Evolutionary conservation across 352 stramenopile species (phyloP).

Genomic region (Pythium aphanidermatum): DNA sequence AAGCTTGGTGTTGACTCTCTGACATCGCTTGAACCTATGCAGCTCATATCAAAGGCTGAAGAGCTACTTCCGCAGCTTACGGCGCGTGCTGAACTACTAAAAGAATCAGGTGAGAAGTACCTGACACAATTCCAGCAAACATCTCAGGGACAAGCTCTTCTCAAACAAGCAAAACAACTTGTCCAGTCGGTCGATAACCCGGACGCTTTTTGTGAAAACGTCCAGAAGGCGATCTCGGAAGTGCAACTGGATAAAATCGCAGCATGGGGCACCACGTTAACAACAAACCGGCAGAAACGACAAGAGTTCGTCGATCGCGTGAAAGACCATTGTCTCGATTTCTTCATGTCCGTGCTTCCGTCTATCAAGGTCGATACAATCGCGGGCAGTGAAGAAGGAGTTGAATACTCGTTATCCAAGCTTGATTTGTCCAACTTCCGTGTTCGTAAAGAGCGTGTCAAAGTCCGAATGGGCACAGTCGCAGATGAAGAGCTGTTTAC

Average conservation of each 20-base stretch:
- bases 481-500: conserved; percentile 77
- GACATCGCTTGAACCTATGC: conserved; percentile 40
- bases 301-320: conserved; percentile 75
- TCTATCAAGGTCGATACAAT: conserved; percentile 83
- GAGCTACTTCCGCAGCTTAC: conserved; percentile 56
- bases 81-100: conserved; percentile 35
- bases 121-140: conserved; percentile 66
- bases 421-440: conserved; percentile 79
- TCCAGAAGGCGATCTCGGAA: conserved; percentile 61
- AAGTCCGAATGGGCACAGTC: conserved; percentile 76
- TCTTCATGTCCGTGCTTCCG: conserved; percentile 80
- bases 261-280: conserved; percentile 55
- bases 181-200: conserved; percentile 74
- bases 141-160: conserved; percentile 49
- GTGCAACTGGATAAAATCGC: conserved; percentile 66
- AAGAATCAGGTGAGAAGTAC: conserved; percentile 68
- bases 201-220: conserved; percentile 61
- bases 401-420: conserved; percentile 74
- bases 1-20: conserved; percentile 59
- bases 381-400: conserved; percentile 61
- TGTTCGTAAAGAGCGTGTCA: conserved; percentile 82
- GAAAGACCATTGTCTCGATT: conserved; percentile 82
- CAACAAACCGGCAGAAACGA: conserved; percentile 54
- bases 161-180: conserved; percentile 64
- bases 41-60: conserved; percentile 57